Percentiles rank a stretch among this genome's conserved stretches.
phyloP scores from a whole-genome alignment of 1,284 basidiomycete genomes.

The Cutaneotrichosporon cavernicola region DNA sequence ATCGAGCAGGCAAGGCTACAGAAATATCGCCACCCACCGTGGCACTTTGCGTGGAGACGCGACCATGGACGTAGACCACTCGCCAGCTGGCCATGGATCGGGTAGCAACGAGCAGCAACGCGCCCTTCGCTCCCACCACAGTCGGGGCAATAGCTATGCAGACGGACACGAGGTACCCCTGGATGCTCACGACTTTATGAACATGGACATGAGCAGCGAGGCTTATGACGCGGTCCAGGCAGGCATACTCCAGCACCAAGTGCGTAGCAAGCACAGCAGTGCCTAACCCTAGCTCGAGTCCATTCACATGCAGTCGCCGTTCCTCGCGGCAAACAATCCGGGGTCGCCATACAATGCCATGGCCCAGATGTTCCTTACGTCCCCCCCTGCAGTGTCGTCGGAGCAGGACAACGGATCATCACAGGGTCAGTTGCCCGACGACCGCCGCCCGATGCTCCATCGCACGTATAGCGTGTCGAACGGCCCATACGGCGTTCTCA shows the following conservation, averaged over 20 bases:
- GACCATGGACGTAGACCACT: constrained; percentile 17
- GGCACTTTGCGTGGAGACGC: neutral
- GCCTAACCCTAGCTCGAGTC: constrained; percentile 44
- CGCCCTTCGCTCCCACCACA: neutral
- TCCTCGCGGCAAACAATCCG: constrained; percentile 40
- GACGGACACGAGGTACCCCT: constrained; percentile 15
- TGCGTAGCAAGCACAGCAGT: constrained; percentile 7
- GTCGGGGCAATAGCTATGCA: neutral
- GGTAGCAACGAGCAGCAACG: constrained; percentile 7
- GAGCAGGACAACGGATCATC: constrained; percentile 2
- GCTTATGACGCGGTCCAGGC: constrained; percentile 28
- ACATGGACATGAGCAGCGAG: constrained; percentile 14
- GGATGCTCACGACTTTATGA: constrained; percentile 13
- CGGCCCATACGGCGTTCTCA: constrained; percentile 26
- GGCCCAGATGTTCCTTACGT: constrained; percentile 44
- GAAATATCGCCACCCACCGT: neutral
- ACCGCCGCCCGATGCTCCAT: constrained; percentile 12
- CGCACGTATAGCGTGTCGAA: constrained; percentile 17
- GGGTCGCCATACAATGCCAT: constrained; percentile 36
- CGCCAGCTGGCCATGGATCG: neutral
- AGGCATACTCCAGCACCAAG: constrained; percentile 28
- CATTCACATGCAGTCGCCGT: constrained; percentile 53
- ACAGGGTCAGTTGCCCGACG: constrained; percentile 14
- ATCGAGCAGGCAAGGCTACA: constrained; percentile 14
- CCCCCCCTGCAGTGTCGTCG: constrained; percentile 25